A percentile compares a stretch with the other conserved stretches of the same genome.
phyloP scores from a whole-genome alignment of 306 rosid species.

The Prunus kanzakura region DNA sequence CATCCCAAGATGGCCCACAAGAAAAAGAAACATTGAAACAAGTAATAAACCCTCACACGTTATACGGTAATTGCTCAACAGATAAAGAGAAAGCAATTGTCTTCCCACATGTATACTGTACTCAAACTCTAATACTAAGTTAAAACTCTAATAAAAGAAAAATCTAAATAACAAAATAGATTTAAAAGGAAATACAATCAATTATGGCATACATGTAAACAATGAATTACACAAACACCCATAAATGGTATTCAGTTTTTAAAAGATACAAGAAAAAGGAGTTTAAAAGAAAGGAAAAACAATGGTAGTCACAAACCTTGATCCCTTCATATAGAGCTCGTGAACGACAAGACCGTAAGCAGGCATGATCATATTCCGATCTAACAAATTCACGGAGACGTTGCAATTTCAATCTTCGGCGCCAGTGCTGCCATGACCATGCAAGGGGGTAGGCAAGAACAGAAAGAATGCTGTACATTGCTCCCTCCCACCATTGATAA shows the following conservation, averaged over 20 bases:
- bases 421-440: slow-evolving; percentile 98
- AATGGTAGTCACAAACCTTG: slow-evolving; percentile 50
- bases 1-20: background rate
- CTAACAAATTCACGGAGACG: slow-evolving; percentile 90
- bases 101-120: no score
- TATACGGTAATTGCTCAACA: background rate
- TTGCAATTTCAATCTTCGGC: slow-evolving; percentile 82
- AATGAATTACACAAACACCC: no score
- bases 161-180: no score
- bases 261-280: background rate
- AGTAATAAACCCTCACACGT: background rate
- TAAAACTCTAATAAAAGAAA: no score
- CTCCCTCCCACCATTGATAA: slow-evolving; percentile 99
- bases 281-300: no score
- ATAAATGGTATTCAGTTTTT: background rate
- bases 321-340: slow-evolving; percentile 99
- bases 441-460: slow-evolving; percentile 86
- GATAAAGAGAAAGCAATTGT: no score
- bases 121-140: no score
- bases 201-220: no score
- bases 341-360: slow-evolving; percentile 94
- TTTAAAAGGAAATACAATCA: background rate
- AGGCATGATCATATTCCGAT: slow-evolving; percentile 94
- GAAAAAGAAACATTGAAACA: background rate
- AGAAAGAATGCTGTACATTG: slow-evolving; percentile 68